phyloP scores from a whole-genome alignment of 768 basidiomycete species.

The Cystofilobasidium ferigula region DNA sequence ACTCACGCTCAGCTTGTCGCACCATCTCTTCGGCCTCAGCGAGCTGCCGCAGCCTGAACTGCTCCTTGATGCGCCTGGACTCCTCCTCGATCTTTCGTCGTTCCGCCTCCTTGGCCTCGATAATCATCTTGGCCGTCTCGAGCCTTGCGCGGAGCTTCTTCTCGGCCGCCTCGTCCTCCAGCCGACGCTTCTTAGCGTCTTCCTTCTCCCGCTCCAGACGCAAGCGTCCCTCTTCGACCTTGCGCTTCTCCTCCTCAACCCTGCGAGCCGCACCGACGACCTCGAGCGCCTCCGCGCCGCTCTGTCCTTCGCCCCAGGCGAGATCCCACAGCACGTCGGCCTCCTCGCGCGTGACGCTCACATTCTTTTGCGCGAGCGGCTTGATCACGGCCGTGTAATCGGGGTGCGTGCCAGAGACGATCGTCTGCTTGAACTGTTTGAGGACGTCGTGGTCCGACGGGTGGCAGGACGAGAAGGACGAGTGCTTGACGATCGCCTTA shows the following conservation, averaged over 20 bases:
- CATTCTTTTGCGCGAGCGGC: not conserved
- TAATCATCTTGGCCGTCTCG: not conserved
- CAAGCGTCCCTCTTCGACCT: not conserved
- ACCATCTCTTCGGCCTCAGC: not conserved
- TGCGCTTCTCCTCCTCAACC: not conserved
- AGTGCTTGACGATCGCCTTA: conserved; percentile 4
- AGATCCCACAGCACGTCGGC: not conserved
- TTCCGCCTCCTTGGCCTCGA: not conserved
- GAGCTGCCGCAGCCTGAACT: not conserved
- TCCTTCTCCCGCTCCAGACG: not conserved
- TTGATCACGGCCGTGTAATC: not conserved
- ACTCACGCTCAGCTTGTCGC: not conserved
- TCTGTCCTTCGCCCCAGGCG: not conserved
- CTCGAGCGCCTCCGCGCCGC: not conserved
- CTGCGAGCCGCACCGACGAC: not conserved
- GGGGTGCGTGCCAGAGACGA: not conserved
- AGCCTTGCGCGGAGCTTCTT: too few relatives aligned
- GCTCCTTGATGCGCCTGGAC: not conserved
- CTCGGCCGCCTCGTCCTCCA: not conserved
- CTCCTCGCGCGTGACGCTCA: not conserved
- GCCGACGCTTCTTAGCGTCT: not conserved
- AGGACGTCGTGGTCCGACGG: not conserved
- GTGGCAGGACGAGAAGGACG: not conserved
- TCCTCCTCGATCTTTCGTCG: not conserved
- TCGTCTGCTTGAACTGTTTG: not conserved